Conservation (phyloP, 2,329 filamentous ascomycete genomes). For the Aspergillus hiratsukae region DNA sequence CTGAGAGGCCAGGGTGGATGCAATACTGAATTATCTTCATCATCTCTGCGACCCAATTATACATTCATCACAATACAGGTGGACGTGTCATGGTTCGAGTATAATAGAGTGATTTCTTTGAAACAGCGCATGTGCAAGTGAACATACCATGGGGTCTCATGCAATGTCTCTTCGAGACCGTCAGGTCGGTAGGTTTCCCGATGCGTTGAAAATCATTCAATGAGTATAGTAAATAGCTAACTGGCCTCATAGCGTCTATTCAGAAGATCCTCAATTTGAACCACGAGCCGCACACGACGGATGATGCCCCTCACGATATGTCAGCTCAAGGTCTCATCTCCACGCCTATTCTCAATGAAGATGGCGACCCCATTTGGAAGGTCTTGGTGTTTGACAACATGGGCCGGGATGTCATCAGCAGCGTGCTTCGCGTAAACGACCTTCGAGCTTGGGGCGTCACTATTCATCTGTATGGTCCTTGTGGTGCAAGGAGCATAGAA, state of each 20-base stretch:
- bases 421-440: constrained; percentile 89
- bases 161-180: constrained; percentile 63
- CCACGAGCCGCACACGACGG: constrained; percentile 54
- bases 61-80: constrained; percentile 1
- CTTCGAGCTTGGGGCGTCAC: constrained; percentile 91
- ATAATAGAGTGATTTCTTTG: constrained; percentile 7
- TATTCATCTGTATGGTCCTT: constrained; percentile 71
- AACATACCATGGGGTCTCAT: constrained; percentile 49
- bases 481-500: constrained; percentile 12
- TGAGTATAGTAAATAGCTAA: background rate
- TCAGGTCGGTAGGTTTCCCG: constrained; percentile 59
- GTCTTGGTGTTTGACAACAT: constrained; percentile 91
- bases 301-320: constrained; percentile 59
- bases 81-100: constrained; percentile 18
- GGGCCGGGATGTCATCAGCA: constrained; percentile 93
- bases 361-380: constrained; percentile 96
- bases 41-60: background rate
- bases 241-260: constrained; percentile 67
- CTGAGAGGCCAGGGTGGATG: background rate
- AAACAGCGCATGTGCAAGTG: constrained; percentile 13
- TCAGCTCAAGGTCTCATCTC: constrained; percentile 60
- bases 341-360: constrained; percentile 75
- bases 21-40: background rate
- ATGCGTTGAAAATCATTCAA: background rate
- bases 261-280: constrained; percentile 96